Evolutionary conservation across 164 flowering plant species (phyloP).

Genomic region (Dillenia suffruticosa): DNA sequence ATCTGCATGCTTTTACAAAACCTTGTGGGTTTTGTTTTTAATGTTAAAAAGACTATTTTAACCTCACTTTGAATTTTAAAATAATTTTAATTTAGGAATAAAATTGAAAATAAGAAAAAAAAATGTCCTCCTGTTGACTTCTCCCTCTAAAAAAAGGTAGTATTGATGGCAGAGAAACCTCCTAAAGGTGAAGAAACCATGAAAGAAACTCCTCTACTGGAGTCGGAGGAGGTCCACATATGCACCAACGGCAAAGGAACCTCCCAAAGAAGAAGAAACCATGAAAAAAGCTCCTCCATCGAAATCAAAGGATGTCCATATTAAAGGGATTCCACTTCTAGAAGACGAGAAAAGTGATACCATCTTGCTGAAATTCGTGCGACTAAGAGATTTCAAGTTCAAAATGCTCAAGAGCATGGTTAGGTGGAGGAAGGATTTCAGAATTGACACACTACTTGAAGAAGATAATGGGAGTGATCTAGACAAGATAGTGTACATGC

Average conservation of each 20-base stretch:
- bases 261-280: constrained; percentile 17
- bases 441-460: constrained; percentile 55
- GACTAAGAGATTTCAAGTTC: constrained; percentile 89
- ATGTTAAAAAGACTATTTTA: too few species aligned
- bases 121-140: too few species aligned
- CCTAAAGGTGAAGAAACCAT: too few species aligned
- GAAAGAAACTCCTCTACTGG: too few species aligned
- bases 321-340: constrained; percentile 75
- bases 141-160: too few species aligned
- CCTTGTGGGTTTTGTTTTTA: too few species aligned
- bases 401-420: constrained; percentile 77
- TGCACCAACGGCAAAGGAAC: constrained; percentile 14
- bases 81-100: too few species aligned
- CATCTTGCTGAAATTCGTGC: constrained; percentile 71
- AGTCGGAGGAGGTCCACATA: constrained; percentile 13
- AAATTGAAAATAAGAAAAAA: too few species aligned
- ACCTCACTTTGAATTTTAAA: too few species aligned
- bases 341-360: constrained; percentile 69
- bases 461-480: constrained; percentile 58
- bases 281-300: constrained; percentile 16
- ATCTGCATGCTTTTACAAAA: too few species aligned
- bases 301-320: constrained; percentile 62
- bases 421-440: constrained; percentile 74
- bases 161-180: too few species aligned
- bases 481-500: constrained; percentile 73